Evolutionary conservation across 345 rosid species (phyloP), one percentile per base, ranked within the genome.

Genomic region (Fremontodendron californicum): DNA sequence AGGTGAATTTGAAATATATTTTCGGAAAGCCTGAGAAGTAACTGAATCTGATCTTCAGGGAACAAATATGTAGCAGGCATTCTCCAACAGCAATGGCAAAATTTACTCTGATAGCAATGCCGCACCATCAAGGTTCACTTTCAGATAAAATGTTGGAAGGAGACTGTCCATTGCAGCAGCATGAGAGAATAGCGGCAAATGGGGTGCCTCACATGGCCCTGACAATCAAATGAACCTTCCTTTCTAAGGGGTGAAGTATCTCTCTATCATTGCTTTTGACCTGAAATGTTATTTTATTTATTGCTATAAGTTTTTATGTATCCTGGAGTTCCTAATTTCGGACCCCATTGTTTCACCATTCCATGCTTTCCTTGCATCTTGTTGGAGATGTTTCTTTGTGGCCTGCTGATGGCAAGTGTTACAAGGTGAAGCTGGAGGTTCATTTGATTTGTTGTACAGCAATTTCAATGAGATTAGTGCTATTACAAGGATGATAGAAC

Each of bases 201-300:
- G 40, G 67, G 55, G 55, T 74, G 55, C 77, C 77, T 12, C 69
- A 74, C 42, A 77, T 73, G 52, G 74, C 78, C 51, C 74, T 83
- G 10, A 74, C 77, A 40, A 83, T 78, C 71, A 75, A 71, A 69
- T 83, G 79, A 70, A 75, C 43, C 23, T 31, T 62, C 76, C 71
- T 7, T 46, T 0, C 3, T 2, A 25, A 7, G 18, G 58, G 52
- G 62, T 69, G 64, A 62, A 66, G 45, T 48, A 80, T 70, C 75
- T 65, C 65, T 54, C 57, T 57, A 35, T 64, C 78, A 55, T 29
- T 76, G 70, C 67, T 33, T 3, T 43, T 39, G 13, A 19, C 54
- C 52, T 40, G 4, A 21, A 27, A 27, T 66, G 42, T n/a, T n/a
- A n/a, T n/a, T n/a, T 11, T 64, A 46, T 29, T 29, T 49, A 27